Percentiles rank a stretch among this genome's conserved stretches.
Evolutionary conservation across 148 eudicot genomes (phyloP).

Genomic region (Chenopodium album): DNA sequence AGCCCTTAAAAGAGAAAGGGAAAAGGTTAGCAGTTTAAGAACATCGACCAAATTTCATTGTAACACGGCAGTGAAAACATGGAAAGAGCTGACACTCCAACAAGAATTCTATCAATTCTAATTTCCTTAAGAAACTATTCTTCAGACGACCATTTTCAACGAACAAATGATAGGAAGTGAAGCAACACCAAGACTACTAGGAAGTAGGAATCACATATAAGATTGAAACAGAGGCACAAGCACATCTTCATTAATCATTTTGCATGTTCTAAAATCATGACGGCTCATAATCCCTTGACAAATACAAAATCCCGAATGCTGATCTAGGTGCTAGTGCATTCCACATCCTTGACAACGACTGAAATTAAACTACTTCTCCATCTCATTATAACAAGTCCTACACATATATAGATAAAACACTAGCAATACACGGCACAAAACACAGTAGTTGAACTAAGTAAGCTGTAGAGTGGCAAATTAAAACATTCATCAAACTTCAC

Average conservation of each 20-base stretch:
- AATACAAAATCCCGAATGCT: neutral
- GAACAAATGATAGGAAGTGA: neutral
- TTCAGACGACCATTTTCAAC: neutral
- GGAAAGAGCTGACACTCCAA: neutral
- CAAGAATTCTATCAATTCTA: neutral
- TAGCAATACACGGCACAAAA: neutral
- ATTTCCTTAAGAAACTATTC: neutral
- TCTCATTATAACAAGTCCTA: neutral
- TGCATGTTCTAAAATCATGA: neutral
- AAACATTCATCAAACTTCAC: slow-evolving; percentile 1
- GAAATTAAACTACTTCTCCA: neutral
- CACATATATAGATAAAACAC: neutral
- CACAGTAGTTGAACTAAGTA: neutral
- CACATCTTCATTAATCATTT: neutral
- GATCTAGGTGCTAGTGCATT: neutral
- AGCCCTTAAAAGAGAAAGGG: neutral
- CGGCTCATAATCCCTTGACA: neutral
- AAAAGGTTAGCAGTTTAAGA: too few relatives aligned
- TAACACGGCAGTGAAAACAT: neutral
- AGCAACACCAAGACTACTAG: neutral
- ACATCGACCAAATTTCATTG: neutral
- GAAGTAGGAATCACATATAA: neutral
- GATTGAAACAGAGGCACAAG: neutral
- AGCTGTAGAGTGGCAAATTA: neutral
- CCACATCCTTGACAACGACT: neutral